Percentiles rank a stretch among this genome's conserved stretches.
These are phyloP conservation scores for Xylariales sp. DNA, from an alignment of 2,329 filamentous ascomycete species.

Conservation along the genomic window DNA sequence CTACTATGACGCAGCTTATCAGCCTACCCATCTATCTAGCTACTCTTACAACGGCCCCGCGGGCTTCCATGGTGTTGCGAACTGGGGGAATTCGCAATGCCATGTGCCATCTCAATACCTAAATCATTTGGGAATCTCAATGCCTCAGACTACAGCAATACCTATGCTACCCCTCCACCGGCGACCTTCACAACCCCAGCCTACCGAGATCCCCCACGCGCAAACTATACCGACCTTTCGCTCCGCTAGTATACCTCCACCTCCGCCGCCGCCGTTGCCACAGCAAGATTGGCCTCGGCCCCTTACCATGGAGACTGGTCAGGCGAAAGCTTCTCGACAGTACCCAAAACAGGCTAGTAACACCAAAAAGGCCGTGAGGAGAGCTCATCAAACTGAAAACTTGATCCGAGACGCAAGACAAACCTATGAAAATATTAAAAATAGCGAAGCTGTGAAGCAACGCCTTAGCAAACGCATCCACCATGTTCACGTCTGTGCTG, in stretches of 20 bases:
- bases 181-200: conserved; percentile 19
- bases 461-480: conserved; percentile 41
- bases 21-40: conserved; percentile 10
- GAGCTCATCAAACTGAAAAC: not conserved
- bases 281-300: conserved; percentile 10
- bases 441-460: conserved; percentile 10
- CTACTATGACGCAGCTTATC: conserved; percentile 10
- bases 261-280: conserved; percentile 32
- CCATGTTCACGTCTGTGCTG: conserved; percentile 44
- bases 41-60: conserved; percentile 1
- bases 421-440: conserved; percentile 6
- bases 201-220: not conserved
- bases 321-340: not conserved
- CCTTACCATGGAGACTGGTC: not conserved
- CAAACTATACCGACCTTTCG: conserved; percentile 23
- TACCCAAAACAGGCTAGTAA: not conserved
- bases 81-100: conserved; percentile 21
- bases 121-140: conserved; percentile 13
- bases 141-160: conserved; percentile 32
- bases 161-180: conserved; percentile 25
- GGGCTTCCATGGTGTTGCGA: not conserved
- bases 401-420: not conserved
- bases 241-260: conserved; percentile 26
- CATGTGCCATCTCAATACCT: conserved; percentile 24
- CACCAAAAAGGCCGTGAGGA: not conserved